Conservation (phyloP, 2,329 filamentous ascomycete species). For the Massarina eburnea region DNA sequence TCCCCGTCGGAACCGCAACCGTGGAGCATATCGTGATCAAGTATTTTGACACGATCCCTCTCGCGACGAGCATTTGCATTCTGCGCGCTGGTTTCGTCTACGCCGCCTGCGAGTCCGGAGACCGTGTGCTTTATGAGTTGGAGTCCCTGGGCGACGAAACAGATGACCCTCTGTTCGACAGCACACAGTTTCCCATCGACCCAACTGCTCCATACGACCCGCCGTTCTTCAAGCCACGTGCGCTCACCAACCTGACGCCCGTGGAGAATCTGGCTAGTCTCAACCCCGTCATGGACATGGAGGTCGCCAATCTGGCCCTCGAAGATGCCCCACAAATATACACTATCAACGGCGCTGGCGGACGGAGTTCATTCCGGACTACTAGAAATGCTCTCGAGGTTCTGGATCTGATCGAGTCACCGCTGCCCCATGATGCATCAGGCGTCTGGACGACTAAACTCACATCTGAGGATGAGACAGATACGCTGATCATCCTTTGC, state of each 20-base stretch:
- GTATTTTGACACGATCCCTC: slow-evolving; percentile 94
- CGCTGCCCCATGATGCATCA: slow-evolving; percentile 82
- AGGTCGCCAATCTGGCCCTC: slow-evolving; percentile 84
- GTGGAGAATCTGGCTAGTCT: slow-evolving; percentile 85
- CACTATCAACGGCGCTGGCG: slow-evolving; percentile 83
- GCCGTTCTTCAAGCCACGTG: slow-evolving; percentile 81
- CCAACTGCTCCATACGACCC: slow-evolving; percentile 71
- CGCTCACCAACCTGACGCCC: slow-evolving; percentile 77
- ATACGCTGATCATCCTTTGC: slow-evolving; percentile 94
- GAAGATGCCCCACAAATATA: slow-evolving; percentile 98
- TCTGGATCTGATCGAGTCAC: slow-evolving; percentile 92
- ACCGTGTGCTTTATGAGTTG: slow-evolving; percentile 95
- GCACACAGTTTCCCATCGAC: slow-evolving; percentile 79
- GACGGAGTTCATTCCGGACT: slow-evolving; percentile 85
- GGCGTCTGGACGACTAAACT: slow-evolving; percentile 96
- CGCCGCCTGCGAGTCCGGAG: slow-evolving; percentile 87
- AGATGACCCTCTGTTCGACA: slow-evolving; percentile 82
- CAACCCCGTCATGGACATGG: slow-evolving; percentile 89
- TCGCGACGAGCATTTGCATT: slow-evolving; percentile 85
- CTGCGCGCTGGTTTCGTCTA: slow-evolving; percentile 95
- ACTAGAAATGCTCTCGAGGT: slow-evolving; percentile 92
- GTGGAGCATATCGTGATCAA: slow-evolving; percentile 87
- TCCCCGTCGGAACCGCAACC: slow-evolving; percentile 65
- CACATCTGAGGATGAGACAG: slow-evolving; percentile 76
- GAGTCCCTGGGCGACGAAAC: slow-evolving; percentile 96